Evolutionary conservation across 2,329 filamentous ascomycete genomes (phyloP).

Genomic region (Coniosporium tulheliwenetii): DNA sequence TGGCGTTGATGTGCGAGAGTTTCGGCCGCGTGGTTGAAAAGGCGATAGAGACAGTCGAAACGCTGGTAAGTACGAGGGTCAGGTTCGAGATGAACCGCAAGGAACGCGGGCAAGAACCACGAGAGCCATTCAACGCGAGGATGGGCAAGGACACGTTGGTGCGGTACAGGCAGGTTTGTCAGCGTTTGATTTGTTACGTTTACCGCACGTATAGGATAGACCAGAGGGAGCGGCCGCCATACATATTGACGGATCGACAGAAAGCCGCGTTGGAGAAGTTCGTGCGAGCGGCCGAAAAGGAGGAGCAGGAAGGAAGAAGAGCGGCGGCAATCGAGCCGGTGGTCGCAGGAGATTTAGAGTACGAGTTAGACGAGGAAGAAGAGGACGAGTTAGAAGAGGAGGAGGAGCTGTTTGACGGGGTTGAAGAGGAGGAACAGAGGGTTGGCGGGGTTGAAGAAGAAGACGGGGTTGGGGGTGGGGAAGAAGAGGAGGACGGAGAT

Average conservation of each 20-base stretch:
- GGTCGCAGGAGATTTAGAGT: background rate
- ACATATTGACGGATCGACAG: too few species aligned
- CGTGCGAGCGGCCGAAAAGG: background rate
- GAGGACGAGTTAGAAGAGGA: background rate
- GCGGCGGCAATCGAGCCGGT: background rate
- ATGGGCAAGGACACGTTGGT: too few species aligned
- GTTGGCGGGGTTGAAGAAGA: background rate
- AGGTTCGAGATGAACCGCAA: too few species aligned
- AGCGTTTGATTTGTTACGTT: too few species aligned
- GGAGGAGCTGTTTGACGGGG: background rate
- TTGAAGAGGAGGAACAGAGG: background rate
- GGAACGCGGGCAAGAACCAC: too few species aligned
- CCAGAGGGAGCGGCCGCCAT: too few species aligned
- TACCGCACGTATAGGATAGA: too few species aligned
- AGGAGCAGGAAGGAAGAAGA: background rate
- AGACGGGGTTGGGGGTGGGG: background rate
- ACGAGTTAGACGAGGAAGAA: background rate
- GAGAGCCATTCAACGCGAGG: too few species aligned
- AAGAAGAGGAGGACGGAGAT: background rate
- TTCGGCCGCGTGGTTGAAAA: background rate
- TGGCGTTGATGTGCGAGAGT: background rate
- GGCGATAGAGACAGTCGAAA: background rate
- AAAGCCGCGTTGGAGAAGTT: too few species aligned
- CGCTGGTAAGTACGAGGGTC: too few species aligned
- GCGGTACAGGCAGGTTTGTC: too few species aligned